A percentile compares a stretch with the other conserved stretches of the same genome.
These are phyloP conservation scores for Ceratobasidium theobromae DNA, from an alignment of 1,284 basidiomycete species.

Conservation along the genomic window DNA sequence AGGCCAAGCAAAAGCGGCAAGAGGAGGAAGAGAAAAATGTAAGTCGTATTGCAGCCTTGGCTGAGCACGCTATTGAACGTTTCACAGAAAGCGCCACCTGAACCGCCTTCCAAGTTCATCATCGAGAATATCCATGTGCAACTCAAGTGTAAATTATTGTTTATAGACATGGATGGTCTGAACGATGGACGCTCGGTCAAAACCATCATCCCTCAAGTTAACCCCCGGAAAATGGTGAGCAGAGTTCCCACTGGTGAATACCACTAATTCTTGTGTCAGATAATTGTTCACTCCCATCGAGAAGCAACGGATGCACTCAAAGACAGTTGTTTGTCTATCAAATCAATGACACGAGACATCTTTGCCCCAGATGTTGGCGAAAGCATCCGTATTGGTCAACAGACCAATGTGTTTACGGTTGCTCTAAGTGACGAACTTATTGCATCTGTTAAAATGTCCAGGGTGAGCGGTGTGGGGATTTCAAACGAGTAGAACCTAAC, in stretches of 20 bases:
- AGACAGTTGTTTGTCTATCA: constrained; percentile 76
- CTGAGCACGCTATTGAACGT: not conserved
- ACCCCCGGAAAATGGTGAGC: constrained; percentile 87
- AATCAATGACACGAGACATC: constrained; percentile 88
- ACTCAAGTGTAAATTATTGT: constrained; percentile 81
- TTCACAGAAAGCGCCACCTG: constrained; percentile 64
- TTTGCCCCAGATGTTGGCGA: constrained; percentile 75
- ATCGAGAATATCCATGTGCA: constrained; percentile 73
- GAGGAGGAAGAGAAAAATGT: constrained; percentile 84
- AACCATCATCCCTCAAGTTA: constrained; percentile 94
- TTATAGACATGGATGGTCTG: constrained; percentile 93
- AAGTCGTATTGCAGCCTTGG: constrained; percentile 12
- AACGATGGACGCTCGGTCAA: constrained; percentile 97
- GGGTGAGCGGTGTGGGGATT: constrained; percentile 54
- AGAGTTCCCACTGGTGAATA: not conserved
- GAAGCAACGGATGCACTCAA: constrained; percentile 71
- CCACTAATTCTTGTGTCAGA: constrained; percentile 50
- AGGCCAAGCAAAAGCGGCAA: constrained; percentile 64
- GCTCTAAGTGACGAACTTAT: constrained; percentile 89
- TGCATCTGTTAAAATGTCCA: constrained; percentile 80
- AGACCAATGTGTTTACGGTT: constrained; percentile 92
- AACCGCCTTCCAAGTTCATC: constrained; percentile 91
- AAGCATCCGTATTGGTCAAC: constrained; percentile 87
- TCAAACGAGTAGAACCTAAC: constrained; percentile 15
- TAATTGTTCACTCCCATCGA: constrained; percentile 78